Base-by-base conservation (phyloP, 495 filamentous ascomycete species). In the Aspergillus nidulans region DNA sequence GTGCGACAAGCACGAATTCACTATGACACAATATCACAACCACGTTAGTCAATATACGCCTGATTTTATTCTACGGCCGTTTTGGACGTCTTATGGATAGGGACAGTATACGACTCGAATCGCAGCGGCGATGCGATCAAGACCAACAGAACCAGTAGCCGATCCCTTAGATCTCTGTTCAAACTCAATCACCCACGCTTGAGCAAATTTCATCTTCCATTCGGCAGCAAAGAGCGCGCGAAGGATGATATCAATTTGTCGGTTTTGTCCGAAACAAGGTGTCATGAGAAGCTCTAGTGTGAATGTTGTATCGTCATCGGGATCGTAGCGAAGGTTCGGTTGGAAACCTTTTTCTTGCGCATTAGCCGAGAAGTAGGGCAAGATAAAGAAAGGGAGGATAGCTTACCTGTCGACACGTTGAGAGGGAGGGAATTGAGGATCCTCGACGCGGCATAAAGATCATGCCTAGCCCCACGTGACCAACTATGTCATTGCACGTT, bases 121-220 rank as follows among this genome's bases (percentile, higher is more conserved):
- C n/a, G n/a, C n/a, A n/a, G n/a, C n/a, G n/a, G n/a, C n/a, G n/a
- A n/a, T n/a, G n/a, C n/a, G n/a, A n/a, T n/a, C n/a, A n/a, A n/a
- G n/a, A 40, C 44, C 43, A 20, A 16, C 1, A 16, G 0, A 40
- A 44, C 18, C 8, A 23, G 36, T n/a, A 16, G 18, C 26, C 12
- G 59, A 56, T 66, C 67, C 65, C 72, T 75, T 56, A 65, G 72
- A 78, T 78, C 63, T 78, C 75, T 77, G 75, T 78, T 77, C 75
- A 63, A 52, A 67, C 70, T 73, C 73, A 73, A 64, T 74, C 75
- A 75, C 56, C 38, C 63, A 71, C 67, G 39, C 55, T 38, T 30
- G n/a, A 15, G 26, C 44, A 43, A 49, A 62, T 61, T 58, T 69
- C 61, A 64, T 60, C 70, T 73, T 73, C 70, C 70, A 67, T 70